Percentiles rank a stretch among this genome's conserved stretches.
These are phyloP conservation scores for Chalaropsis thielavioides DNA, from an alignment of 2,329 filamentous ascomycete species.

Conservation along the genomic window DNA sequence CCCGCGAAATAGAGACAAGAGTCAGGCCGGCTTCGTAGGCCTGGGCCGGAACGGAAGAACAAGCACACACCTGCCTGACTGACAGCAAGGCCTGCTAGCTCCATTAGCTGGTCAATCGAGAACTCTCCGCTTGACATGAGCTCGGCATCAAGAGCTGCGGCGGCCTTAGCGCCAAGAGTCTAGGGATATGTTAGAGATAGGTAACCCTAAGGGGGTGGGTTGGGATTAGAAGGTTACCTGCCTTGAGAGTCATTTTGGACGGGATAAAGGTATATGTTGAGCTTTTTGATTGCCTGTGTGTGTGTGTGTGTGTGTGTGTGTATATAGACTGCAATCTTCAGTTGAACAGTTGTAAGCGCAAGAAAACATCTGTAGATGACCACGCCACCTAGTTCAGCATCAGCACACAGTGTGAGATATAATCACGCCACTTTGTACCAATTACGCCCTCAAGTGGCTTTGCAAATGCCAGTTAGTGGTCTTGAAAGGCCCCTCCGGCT, in stretches of 20 bases:
- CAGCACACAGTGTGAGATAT: not conserved
- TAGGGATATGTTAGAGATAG: conserved; percentile 25
- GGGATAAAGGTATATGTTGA: not conserved
- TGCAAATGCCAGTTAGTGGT: not conserved
- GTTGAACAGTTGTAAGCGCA: not conserved
- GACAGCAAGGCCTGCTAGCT: conserved; percentile 81
- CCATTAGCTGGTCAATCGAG: conserved; percentile 94
- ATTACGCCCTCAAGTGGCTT: not conserved
- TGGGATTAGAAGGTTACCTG: not conserved
- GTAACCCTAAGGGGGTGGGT: not conserved
- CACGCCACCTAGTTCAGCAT: not conserved
- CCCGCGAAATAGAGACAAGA: not conserved
- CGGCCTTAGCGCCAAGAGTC: conserved; percentile 79
- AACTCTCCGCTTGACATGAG: conserved; percentile 83
- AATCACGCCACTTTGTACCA: not conserved
- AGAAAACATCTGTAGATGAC: not conserved
- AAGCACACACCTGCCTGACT: conserved; percentile 60
- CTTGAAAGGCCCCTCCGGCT: too few species aligned
- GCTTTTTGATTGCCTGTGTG: too few species aligned
- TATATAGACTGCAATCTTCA: not conserved
- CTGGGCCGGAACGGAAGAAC: not conserved
- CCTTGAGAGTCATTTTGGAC: not conserved
- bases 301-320: not conserved
- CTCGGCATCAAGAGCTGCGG: conserved; percentile 78
- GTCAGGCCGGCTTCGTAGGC: not conserved